A percentile compares a stretch with the other conserved stretches of the same genome.
These are phyloP conservation scores for Botrytis aclada DNA, from an alignment of 2,329 filamentous ascomycete species.

Conservation along the genomic window DNA sequence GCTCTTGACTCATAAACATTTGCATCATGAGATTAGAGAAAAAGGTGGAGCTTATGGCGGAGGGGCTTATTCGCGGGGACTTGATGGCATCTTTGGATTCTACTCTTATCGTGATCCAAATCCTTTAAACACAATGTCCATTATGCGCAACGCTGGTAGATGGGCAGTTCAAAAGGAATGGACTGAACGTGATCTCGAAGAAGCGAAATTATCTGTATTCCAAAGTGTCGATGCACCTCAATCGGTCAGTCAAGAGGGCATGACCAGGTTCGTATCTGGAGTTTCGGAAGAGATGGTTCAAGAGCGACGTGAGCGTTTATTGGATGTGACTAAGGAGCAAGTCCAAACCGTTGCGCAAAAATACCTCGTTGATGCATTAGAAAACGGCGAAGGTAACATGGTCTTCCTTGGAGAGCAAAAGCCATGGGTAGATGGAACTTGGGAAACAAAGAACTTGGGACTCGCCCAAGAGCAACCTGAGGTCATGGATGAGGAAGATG, in stretches of 20 bases:
- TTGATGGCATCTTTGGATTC: constrained; percentile 87
- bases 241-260: constrained; percentile 83
- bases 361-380: constrained; percentile 69
- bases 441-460: constrained; percentile 73
- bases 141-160: constrained; percentile 77
- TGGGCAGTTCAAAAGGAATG: constrained; percentile 82
- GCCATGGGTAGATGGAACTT: constrained; percentile 69
- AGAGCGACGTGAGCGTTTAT: constrained; percentile 72
- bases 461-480: constrained; percentile 51
- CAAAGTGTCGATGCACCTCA: constrained; percentile 86
- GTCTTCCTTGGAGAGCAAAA: constrained; percentile 82
- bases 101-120: constrained; percentile 98
- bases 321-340: constrained; percentile 80
- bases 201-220: constrained; percentile 94
- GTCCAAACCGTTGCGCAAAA: constrained; percentile 78
- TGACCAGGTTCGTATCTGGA: constrained; percentile 79
- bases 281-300: constrained; percentile 89
- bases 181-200: constrained; percentile 83
- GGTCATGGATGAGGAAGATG: constrained; percentile 34
- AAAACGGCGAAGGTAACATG: constrained; percentile 57
- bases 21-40: constrained; percentile 96
- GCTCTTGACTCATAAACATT: constrained; percentile 90
- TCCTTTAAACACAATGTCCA: constrained; percentile 78
- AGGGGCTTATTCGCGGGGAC: constrained; percentile 74
- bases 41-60: constrained; percentile 97